Conservation (phyloP, 1,139 yeast species). For the Hemisphaericaspora xylofermentans region DNA sequence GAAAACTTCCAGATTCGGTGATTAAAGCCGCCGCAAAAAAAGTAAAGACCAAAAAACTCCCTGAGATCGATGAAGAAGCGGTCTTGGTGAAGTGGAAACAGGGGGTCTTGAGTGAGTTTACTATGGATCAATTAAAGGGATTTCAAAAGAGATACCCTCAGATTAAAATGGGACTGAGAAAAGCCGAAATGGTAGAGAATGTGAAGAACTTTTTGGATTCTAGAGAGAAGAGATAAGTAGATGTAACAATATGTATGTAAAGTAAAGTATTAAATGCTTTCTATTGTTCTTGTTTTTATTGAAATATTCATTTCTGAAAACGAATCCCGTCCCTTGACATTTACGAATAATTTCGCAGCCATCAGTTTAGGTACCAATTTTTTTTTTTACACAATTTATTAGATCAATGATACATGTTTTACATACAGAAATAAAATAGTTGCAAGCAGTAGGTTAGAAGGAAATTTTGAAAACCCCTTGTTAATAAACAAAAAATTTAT, state of each 20-base stretch:
- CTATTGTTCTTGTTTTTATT: too few species aligned
- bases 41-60: constrained; percentile 16
- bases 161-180: constrained; percentile 37
- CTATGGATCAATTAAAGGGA: constrained; percentile 39
- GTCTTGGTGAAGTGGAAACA: constrained; percentile 41
- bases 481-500: too few species aligned
- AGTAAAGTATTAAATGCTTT: too few species aligned
- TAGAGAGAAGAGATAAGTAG: constrained; percentile 8
- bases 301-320: too few species aligned
- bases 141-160: constrained; percentile 35
- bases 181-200: constrained; percentile 43
- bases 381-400: too few species aligned
- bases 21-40: constrained; percentile 16
- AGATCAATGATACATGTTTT: too few species aligned
- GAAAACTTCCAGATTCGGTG: constrained; percentile 21
- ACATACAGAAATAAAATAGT: too few species aligned
- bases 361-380: too few species aligned
- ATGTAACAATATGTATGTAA: not conserved
- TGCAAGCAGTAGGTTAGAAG: too few species aligned
- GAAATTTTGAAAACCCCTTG: too few species aligned
- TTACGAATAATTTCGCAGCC: too few species aligned
- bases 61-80: constrained; percentile 33
- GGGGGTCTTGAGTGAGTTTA: constrained; percentile 32
- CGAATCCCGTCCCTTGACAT: too few species aligned
- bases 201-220: constrained; percentile 24